Evolutionary conservation across 495 filamentous ascomycete genomes (phyloP), one percentile per base, ranked within the genome.

Genomic region (Parathielavia hyrcaniae): DNA sequence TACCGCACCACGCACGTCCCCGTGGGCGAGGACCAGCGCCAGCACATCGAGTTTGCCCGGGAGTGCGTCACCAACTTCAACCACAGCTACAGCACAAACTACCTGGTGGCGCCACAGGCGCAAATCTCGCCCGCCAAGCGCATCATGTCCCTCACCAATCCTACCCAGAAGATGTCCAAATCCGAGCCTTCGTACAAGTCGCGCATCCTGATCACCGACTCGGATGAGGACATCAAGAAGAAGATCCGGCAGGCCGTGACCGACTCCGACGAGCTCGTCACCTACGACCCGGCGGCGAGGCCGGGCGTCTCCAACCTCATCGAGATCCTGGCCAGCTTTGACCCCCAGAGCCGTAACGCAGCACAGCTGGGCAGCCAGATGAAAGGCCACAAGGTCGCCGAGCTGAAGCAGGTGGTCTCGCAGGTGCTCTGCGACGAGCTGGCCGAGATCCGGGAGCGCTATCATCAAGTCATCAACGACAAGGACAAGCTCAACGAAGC

Each of bases 1-100:
- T 89, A 97, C 67, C 77, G 84, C 39, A 83, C 92, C 40, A 97
- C 95, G 0, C 91, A 96, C 78, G 93, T 98, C 50, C 93, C 93
- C 39, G 92, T 97, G 2, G 93, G 93, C 34, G 88, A 91, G 60
- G 93, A 98, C 67, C 93, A 98, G 72, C 75, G 73, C 49, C 93
- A 98, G 67, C 93, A 98, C 70, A 79, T 98, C 45, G 95, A 98
- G 70, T 95, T 97, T 67, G 83, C 90, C 14, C 77, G 93, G 52
- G 83, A 92, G 62, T 84, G 86, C 58, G 93, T 86, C 23, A 85
- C 81, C 55, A 86, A 85, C 59, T 98, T 97, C 75, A 93, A 96
- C 71, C 75, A 86, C 66, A 69, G 77, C 16, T 91, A 86, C 67
- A 78, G 81, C 4, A 62, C 76, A 0, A 66, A 86, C n/a, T 82